Base-by-base conservation (phyloP, 1,139 yeast species). In the Suhomyces chickasaworum region DNA sequence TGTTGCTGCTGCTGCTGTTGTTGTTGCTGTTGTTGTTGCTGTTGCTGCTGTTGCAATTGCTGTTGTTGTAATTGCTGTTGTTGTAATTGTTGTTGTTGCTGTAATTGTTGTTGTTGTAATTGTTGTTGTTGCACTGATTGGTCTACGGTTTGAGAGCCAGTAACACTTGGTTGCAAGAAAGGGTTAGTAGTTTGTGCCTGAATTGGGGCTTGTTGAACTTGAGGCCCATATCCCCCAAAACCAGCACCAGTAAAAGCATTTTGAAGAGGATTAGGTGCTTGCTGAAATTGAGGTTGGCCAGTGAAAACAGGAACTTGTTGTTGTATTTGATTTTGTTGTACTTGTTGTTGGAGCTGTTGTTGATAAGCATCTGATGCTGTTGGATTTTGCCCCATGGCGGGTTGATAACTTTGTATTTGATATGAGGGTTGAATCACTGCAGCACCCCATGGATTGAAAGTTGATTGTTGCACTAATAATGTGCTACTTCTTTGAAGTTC, bases 241-340 rank as follows among this genome's bases (percentile, higher is more conserved):
- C 86, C 86, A 36, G 73, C 73, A 9, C 86, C 86, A 13, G 86
- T 81, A 52, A 65, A 69, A 2, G 71, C 57, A 30, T 32, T 49
- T 37, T 51, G 78, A 64, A 37, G 60, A 48, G 35, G 61, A 32
- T 37, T 42, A 12, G 46, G 51, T 17, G 33, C 42, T 50, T 36
- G 38, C 49, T 40, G 41, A n/a, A 37, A 32, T 27, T 37, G 41
- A 25, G 21, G 20, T n/a, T 43, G 42, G 5, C 47, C 44, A n/a
- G 18, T 23, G 7, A 40, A 40, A 13, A 39, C 33, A 7, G 37
- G 21, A 13, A 23, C 38, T 46, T 62, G 67, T 22, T 52, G 53
- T 31, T 53, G 54, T 37, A 49, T 42, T 34, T 25, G 41, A 18
- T 46, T 51, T 42, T 35, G 42, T 12, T 39, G 38, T 20, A 32